Conservation (phyloP, 768 basidiomycete species). For the Podaxis sp. region DNA sequence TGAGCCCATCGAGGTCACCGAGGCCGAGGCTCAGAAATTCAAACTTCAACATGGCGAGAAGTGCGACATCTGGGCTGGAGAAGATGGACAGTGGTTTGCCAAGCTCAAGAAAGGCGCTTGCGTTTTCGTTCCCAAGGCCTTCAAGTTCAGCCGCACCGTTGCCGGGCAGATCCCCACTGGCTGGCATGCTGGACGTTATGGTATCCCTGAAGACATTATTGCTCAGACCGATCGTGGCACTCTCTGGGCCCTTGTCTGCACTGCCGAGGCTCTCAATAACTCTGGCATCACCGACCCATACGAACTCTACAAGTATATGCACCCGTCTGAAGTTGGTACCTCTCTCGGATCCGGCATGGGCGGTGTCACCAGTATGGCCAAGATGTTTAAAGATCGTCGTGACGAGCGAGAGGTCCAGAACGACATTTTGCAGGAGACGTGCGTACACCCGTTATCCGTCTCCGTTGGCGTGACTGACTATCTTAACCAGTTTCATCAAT, state of each 20-base stretch:
- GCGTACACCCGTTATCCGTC: constrained; percentile 30
- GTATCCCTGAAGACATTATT: constrained; percentile 95
- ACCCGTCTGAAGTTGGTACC: constrained; percentile 95
- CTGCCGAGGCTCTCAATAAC: constrained; percentile 93
- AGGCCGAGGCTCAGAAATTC: constrained; percentile 91
- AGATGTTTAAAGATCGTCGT: constrained; percentile 99
- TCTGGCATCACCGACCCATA: constrained; percentile 98
- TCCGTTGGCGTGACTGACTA: constrained; percentile 9
- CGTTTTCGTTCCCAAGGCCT: constrained; percentile 90
- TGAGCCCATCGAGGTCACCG: constrained; percentile 91
- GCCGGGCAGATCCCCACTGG: constrained; percentile 97
- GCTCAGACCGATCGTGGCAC: constrained; percentile 91
- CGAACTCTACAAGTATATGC: constrained; percentile 94
- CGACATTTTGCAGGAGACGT: constrained; percentile 98
- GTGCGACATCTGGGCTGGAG: constrained; percentile 91
- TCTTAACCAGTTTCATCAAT: constrained; percentile 83
- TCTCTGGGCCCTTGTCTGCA: constrained; percentile 92
- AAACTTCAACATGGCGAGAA: constrained; percentile 96
- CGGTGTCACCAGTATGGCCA: constrained; percentile 83
- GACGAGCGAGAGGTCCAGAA: constrained; percentile 99
- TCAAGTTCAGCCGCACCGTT: constrained; percentile 91
- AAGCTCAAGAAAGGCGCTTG: constrained; percentile 99
- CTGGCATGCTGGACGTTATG: constrained; percentile 95
- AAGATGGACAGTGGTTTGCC: constrained; percentile 94
- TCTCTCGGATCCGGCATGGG: constrained; percentile 98